Evolutionary conservation across 345 rosid species (phyloP), one percentile per base, ranked within the genome.

Genomic region (Citrus unshiu): DNA sequence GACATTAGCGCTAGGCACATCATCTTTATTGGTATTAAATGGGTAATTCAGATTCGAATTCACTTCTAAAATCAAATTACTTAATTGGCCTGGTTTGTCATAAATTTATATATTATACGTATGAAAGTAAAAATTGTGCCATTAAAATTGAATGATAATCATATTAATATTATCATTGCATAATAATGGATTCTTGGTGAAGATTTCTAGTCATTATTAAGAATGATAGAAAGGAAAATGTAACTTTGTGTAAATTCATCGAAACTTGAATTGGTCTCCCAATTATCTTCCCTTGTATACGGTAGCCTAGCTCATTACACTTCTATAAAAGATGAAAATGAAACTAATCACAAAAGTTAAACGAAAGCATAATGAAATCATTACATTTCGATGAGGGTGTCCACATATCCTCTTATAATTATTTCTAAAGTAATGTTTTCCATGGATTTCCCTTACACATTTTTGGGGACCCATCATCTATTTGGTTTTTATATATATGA

Each of bases 361-460:
- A 72, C 21, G 56, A 60, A 76, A 79, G 69, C 63, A 40, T 10
- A 72, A 61, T 49, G 57, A 49, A 75, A 88, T 84, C 76, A 82
- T 81, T 84, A 69, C 62, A 68, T 24, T 72, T 61, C 74, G 22
- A 9, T 57, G 54, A 58, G 65, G 29, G 76, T 75, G 60, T 72
- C 85, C 79, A 84, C 71, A 74, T 67, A 58, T 37, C 69, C 73
- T 74, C 32, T 13, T 14, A 60, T 76, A 84, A 83, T 86, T 73
- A 84, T 81, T 80, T 74, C 83, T 9, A 19, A 66, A 56, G 76
- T 68, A 73, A 63, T 81, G 75, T 65, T 70, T 46, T 81, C 59
- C 25, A 68, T 34, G 51, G 70, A 8, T 81, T 64, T 77, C 67
- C 63, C 58, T 51, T 76, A 68, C 60, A 25, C 63, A 56, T 75